Percentiles rank a stretch among this genome's conserved stretches.
phyloP scores from a whole-genome alignment of 306 rosid genomes.

The Sophora flavescens region DNA sequence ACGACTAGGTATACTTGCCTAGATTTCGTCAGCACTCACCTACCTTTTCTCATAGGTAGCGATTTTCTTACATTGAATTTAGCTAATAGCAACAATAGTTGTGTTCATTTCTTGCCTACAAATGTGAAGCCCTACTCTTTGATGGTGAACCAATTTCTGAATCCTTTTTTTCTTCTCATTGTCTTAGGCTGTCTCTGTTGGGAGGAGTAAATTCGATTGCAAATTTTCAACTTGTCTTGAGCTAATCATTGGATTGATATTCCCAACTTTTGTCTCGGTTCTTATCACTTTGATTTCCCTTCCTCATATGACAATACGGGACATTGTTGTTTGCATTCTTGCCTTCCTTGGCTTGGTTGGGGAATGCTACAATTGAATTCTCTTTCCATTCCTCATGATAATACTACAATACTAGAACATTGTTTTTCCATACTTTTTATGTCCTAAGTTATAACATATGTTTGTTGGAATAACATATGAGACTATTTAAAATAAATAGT shows the following conservation, averaged over 20 bases:
- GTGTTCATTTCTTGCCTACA: constrained; percentile 11
- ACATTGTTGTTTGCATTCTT: constrained; percentile 69
- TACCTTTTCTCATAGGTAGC: no score
- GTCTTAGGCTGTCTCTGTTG: constrained; percentile 88
- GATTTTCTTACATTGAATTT: no score
- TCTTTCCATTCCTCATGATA: constrained; percentile 9
- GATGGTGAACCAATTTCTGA: not conserved
- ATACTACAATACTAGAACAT: no score
- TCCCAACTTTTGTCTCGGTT: constrained; percentile 85
- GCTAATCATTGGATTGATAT: constrained; percentile 95
- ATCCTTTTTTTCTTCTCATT: constrained; percentile 9
- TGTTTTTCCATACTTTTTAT: no score
- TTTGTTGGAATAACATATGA: no score
- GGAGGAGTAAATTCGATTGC: constrained; percentile 97
- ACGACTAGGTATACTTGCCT: no score
- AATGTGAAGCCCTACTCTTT: constrained; percentile 1
- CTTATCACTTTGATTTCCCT: constrained; percentile 90
- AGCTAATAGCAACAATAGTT: no score
- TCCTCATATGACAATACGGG: constrained; percentile 87
- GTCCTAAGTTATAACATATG: no score
- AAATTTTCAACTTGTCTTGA: constrained; percentile 91
- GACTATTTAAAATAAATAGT: no score
- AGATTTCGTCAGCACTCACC: no score
- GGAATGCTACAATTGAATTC: constrained; percentile 82
- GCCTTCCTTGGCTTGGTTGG: constrained; percentile 69